Evolutionary conservation across 2,329 filamentous ascomycete species (phyloP).

Genomic region (Sarocladiaceae sp.): DNA sequence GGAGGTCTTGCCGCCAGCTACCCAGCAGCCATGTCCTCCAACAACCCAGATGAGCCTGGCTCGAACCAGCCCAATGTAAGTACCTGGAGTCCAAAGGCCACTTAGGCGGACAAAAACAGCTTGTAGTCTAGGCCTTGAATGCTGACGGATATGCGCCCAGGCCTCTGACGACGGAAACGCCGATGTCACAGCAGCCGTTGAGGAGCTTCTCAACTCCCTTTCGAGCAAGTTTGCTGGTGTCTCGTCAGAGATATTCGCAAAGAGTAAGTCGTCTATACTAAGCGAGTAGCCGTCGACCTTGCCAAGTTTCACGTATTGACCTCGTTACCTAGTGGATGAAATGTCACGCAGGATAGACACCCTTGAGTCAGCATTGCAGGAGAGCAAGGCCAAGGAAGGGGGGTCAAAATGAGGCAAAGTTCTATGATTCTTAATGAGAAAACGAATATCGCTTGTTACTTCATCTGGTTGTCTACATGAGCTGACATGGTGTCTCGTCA

Average conservation of each 20-base stretch:
- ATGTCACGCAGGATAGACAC: constrained; percentile 84
- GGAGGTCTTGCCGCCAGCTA: not conserved
- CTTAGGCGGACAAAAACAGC: no score
- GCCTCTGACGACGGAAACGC: constrained; percentile 42
- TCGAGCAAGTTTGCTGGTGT: constrained; percentile 80
- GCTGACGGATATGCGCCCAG: constrained; percentile 19
- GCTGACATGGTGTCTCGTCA: no score
- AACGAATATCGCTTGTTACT: not conserved
- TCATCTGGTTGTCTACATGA: not conserved
- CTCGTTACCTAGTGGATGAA: constrained; percentile 66
- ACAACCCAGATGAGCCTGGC: constrained; percentile 25
- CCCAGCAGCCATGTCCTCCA: constrained; percentile 28
- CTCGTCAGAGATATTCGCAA: constrained; percentile 80
- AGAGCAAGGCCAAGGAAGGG: constrained; percentile 43
- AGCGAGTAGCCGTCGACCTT: not conserved
- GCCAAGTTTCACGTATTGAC: not conserved
- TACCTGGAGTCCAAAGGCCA: constrained; percentile 6
- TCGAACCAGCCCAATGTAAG: constrained; percentile 30
- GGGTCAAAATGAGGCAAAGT: not conserved
- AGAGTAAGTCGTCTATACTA: constrained; percentile 59
- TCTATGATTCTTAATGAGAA: not conserved
- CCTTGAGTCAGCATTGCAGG: constrained; percentile 66
- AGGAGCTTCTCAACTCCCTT: constrained; percentile 78
- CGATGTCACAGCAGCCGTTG: constrained; percentile 72
- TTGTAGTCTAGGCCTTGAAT: no score